Base-by-base conservation (phyloP, 2,329 filamentous ascomycete species). In the Cytospora schulzeri region DNA sequence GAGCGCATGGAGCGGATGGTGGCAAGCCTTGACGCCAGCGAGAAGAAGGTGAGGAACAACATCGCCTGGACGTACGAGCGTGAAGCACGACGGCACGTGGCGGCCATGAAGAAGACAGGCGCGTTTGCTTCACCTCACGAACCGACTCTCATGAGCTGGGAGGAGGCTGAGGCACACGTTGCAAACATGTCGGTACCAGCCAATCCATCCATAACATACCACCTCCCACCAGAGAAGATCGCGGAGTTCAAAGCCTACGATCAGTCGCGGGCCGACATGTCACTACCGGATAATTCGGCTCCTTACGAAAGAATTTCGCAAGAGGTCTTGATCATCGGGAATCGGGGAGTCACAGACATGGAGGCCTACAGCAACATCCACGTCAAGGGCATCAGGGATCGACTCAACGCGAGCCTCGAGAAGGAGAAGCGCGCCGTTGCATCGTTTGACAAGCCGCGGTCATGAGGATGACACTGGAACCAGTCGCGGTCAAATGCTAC, bases 41-140 rank as follows among this genome's bases (percentile, higher is more conserved):
- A 69, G 15, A 63, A 63, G 1, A 73, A 69, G 17, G 73, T 77
- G 24, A 69, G 69, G 31, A 69, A 72, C 26, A 77, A 76, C 53
- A 64, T 77, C 26, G 45, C 72, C 31, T 72, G 71, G 65, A 71
- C 77, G 56, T 74, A 76, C 45, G 69, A 72, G 56, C 72, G 75
- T 24, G 76, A 78, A 67, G 73, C 72, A 62, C 64, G 62, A 28
- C 75, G 75, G 17, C 70, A 75, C 31, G 50, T 75, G 4, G 63
- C 64, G 19, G 65, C 68, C 9, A 73, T 73, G 3, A 67, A 67
- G 14, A 60, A 57, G 55, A 41, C 50, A 28, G 57, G 55, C 22
- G 53, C 45, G 26, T 35, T 65, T 15, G 56, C 62, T 31, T 38
- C 53, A 56, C 62, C 65, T 15, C 62, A 64, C n/a, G 41, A 55